phyloP scores from a whole-genome alignment of 2,329 filamentous ascomycete species.

The Colletotrichum tropicale region DNA sequence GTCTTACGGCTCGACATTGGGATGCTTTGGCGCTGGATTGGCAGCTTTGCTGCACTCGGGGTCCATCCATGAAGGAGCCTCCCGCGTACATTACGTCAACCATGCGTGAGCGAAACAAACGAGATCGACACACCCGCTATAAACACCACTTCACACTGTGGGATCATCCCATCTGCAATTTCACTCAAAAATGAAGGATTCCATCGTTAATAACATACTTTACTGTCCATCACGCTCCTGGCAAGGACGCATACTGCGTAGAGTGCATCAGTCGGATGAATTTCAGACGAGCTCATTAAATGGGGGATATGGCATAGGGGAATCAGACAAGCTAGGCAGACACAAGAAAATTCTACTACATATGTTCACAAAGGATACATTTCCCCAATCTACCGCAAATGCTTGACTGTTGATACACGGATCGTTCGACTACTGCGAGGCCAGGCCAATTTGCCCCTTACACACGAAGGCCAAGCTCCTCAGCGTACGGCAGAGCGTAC shows the following conservation, averaged over 20 bases:
- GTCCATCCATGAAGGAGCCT: neutral
- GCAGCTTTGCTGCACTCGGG: neutral
- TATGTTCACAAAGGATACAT: slow-evolving; percentile 49
- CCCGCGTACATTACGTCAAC: neutral
- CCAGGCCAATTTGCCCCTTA: slow-evolving; percentile 56
- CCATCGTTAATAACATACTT: neutral
- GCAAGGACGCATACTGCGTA: neutral
- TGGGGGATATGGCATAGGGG: neutral
- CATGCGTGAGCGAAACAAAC: neutral
- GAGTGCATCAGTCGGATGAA: neutral
- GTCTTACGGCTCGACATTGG: neutral
- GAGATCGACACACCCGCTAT: neutral
- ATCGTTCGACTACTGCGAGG: slow-evolving; percentile 26
- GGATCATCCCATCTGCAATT: neutral
- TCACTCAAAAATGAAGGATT: neutral
- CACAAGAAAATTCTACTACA: slow-evolving; percentile 43
- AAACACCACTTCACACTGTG: neutral
- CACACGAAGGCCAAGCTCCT: slow-evolving; percentile 93
- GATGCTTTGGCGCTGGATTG: neutral
- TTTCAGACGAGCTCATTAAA: neutral
- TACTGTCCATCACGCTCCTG: neutral
- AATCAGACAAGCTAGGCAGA: slow-evolving; percentile 20
- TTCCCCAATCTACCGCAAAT: slow-evolving; percentile 38
- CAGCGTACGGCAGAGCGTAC: slow-evolving; percentile 87
- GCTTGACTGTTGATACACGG: slow-evolving; percentile 48